Conservation (phyloP, 2,329 filamentous ascomycete species). For the Calonectria honghensis region DNA sequence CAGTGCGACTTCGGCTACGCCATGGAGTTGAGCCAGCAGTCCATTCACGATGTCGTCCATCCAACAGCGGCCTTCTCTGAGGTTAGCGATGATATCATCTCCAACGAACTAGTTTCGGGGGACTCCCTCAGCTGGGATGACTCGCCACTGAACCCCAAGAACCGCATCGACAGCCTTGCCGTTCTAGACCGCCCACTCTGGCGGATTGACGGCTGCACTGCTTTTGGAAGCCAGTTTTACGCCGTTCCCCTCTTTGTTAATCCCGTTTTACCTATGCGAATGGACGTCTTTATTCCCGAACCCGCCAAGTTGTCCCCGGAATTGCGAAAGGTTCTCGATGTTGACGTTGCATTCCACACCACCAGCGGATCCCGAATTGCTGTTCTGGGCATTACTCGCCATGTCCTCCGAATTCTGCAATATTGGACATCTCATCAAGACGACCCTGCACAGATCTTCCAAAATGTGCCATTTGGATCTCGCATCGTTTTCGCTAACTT, state of each 20-base stretch:
- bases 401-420: conserved; percentile 74
- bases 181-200: conserved; percentile 67
- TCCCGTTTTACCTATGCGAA: conserved; percentile 69
- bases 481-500: conserved; percentile 73
- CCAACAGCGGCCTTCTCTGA: conserved; percentile 72
- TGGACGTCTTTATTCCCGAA: conserved; percentile 76
- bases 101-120: conserved; percentile 16
- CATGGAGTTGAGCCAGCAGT: conserved; percentile 73
- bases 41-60: conserved; percentile 74
- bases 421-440: conserved; percentile 65
- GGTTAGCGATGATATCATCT: conserved; percentile 25
- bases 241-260: conserved; percentile 71
- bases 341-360: conserved; percentile 73
- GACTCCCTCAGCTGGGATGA: conserved; percentile 62
- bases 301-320: conserved; percentile 63
- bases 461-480: conserved; percentile 73
- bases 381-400: conserved; percentile 70
- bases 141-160: conserved; percentile 76
- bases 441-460: conserved; percentile 62
- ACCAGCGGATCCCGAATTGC: conserved; percentile 69
- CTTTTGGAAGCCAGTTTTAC: conserved; percentile 75
- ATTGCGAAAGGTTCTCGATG: conserved; percentile 67
- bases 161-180: conserved; percentile 75
- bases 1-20: conserved; percentile 41
- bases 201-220: conserved; percentile 76